These are phyloP conservation scores for Kluyveromyces dobzhanskii DNA, from an alignment of 805 yeast genomes.

Conservation along the genomic window DNA sequence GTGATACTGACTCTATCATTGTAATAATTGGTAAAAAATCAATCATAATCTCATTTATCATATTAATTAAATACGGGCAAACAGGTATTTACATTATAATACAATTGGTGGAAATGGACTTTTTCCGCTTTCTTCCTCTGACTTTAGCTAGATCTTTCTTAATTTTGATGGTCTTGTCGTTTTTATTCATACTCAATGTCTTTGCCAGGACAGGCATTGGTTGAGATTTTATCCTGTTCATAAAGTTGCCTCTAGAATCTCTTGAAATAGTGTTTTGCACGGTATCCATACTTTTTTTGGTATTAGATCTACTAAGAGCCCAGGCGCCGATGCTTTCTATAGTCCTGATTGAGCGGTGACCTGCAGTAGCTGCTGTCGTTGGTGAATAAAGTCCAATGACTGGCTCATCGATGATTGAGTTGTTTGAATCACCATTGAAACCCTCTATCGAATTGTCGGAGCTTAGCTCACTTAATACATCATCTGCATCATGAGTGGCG, in stretches of 20 bases:
- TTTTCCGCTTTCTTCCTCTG: slow-evolving; percentile 11
- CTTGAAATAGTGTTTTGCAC: slow-evolving; percentile 12
- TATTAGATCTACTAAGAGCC: slow-evolving; percentile 11
- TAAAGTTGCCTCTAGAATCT: slow-evolving; percentile 13
- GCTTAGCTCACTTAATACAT: background rate
- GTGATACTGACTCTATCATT: too few relatives aligned
- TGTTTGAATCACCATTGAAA: background rate
- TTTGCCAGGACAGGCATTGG: slow-evolving; percentile 17
- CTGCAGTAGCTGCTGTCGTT: slow-evolving; percentile 11
- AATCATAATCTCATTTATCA: too few relatives aligned
- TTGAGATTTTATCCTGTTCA: slow-evolving; percentile 1
- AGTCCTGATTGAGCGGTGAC: slow-evolving; percentile 25
- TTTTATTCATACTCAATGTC: slow-evolving; percentile 13
- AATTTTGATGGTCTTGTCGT: slow-evolving; percentile 14
- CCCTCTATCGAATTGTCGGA: background rate
- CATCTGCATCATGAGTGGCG: background rate
- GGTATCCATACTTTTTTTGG: slow-evolving; percentile 11
- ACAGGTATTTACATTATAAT: background rate
- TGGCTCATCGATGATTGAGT: background rate
- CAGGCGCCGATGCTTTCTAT: slow-evolving; percentile 27
- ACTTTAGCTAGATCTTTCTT: slow-evolving; percentile 18
- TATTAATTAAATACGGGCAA: too few relatives aligned
- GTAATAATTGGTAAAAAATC: too few relatives aligned
- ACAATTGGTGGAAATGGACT: background rate
- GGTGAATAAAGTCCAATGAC: background rate